Evolutionary conservation across 2,329 filamentous ascomycete genomes (phyloP), one percentile per base, ranked within the genome.

Genomic region (Fusarium sp.): DNA sequence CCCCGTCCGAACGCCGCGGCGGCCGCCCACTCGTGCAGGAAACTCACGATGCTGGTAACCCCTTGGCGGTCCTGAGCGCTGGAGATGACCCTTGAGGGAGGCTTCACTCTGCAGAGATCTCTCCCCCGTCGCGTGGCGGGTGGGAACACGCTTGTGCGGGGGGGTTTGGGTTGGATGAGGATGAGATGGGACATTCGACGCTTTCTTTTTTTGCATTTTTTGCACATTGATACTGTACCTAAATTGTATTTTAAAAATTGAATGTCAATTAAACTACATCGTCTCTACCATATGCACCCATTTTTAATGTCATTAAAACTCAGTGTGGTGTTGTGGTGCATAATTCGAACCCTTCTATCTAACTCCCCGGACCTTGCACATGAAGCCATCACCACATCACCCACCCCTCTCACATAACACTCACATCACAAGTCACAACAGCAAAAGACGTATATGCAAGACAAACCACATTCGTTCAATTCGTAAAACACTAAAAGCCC

Each of bases 91-190:
- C 90, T 92, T 90, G 86, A 92, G 91, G 87, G 90, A 91, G 90
- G 90, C 66, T 84, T 92, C 88, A 92, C 90, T 91, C 89, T 91
- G 90, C 90, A 92, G 89, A 92, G 90, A 82, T 82, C 85, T 90
- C 87, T 90, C 88, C 90, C 89, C 90, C 90, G 89, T 91, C 87
- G 87, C 86, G 86, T 92, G 90, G 91, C 91, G 90, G 84, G 85
- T 83, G 90, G 90, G 90, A 92, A 87, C 82, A 91, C 90, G 89
- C 87, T 86, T 85, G 86, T 84, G 85, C 71, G 71, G 70, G 81
- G 85, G 87, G 88, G 88, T 83, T 87, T 91, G 89, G 87, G 85
- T 83, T 85, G 83, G 83, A 79, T 67, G 66, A 80, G 81, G 80
- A 82, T 82, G 85, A 86, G 88, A 88, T 89, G 85, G 88, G 85